phyloP scores from a whole-genome alignment of 2,329 filamentous ascomycete genomes.

The Dothideomycetes sp. region DNA sequence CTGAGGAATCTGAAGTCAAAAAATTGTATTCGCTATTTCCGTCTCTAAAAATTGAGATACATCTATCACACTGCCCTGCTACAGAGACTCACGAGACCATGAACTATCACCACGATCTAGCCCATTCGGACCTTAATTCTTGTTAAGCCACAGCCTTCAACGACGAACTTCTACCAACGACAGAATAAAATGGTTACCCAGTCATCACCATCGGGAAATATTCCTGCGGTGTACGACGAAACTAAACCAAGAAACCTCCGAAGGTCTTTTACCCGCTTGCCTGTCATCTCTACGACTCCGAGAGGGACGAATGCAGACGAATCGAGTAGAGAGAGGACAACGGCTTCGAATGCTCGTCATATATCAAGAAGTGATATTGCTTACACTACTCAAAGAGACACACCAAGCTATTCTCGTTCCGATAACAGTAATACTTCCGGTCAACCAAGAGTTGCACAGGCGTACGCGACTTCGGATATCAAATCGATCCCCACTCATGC shows the following conservation, averaged over 20 bases:
- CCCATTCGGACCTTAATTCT: background rate
- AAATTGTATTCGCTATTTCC: constrained; percentile 2
- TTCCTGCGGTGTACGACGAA: background rate
- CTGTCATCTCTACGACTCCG: background rate
- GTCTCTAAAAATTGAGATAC: no score
- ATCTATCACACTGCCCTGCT: no score
- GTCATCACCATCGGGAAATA: background rate
- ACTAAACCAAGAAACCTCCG: background rate
- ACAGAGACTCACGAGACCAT: no score
- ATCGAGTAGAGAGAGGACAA: background rate
- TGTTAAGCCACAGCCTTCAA: background rate
- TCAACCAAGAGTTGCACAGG: constrained; percentile 10
- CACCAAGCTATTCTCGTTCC: constrained; percentile 8
- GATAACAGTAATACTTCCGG: background rate
- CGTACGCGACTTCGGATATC: constrained; percentile 1
- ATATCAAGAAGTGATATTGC: background rate
- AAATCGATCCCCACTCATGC: background rate
- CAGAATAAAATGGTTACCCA: constrained; percentile 2
- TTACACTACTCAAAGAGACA: background rate
- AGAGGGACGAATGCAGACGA: background rate
- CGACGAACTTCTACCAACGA: background rate
- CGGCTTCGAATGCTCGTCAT: background rate
- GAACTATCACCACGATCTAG: no score
- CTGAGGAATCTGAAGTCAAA: constrained; percentile 3
- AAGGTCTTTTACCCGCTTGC: constrained; percentile 6